phyloP scores from a whole-genome alignment of 148 eudicot species.

The Spergularia marina region DNA sequence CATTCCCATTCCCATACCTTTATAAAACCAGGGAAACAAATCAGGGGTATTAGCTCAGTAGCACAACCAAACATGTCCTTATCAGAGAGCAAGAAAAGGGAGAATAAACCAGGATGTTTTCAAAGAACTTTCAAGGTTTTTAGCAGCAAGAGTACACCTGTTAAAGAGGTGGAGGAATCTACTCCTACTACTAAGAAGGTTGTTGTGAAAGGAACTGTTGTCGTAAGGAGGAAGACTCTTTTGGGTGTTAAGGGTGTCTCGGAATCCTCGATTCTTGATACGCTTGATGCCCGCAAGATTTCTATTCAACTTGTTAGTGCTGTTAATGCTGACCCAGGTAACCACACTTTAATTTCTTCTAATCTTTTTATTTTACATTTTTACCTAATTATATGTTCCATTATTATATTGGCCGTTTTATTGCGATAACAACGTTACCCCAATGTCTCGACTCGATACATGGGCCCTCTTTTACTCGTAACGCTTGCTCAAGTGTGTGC shows the following conservation, averaged over 20 bases:
- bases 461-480: no score
- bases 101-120: neutral
- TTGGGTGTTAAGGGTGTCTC: constrained; percentile 11
- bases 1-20: no score
- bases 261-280: neutral
- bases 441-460: no score
- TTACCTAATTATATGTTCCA: neutral
- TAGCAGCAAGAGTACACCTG: neutral
- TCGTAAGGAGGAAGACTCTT: constrained; percentile 16
- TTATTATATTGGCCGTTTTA: no score
- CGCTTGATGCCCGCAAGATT: constrained; percentile 2
- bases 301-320: constrained; percentile 25
- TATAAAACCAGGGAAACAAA: no score
- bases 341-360: neutral
- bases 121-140: neutral
- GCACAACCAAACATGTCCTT: neutral
- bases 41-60: no score
- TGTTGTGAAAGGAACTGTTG: constrained; percentile 19
- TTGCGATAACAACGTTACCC: no score
- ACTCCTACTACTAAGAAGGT: neutral
- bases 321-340: constrained; percentile 28
- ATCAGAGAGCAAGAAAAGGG: neutral
- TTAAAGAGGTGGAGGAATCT: neutral
- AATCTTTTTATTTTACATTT: neutral
- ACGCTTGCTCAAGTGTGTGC: no score